Base-by-base conservation (phyloP, 768 basidiomycete genomes). In the Cyclocybe cylindracea region DNA sequence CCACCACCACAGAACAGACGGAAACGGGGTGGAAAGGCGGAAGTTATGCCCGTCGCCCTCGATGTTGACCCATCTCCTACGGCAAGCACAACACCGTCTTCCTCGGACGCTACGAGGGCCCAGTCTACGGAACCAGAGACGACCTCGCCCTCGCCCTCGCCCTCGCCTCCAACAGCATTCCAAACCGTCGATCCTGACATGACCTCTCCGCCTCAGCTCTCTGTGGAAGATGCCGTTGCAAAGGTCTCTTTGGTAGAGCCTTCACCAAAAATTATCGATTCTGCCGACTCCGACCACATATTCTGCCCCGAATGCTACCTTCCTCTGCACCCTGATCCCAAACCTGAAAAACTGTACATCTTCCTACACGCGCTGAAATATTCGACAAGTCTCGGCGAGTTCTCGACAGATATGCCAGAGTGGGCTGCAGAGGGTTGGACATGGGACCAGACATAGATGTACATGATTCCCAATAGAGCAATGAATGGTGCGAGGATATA, bases 281-380 rank as follows among this genome's bases (percentile, higher is more conserved):
- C 67, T 4, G 59, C 70, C 37, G 61, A 73, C 45, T 64, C 65
- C 10, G 75, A 79, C 36, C 74, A 76, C 48, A 61, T 78, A 14
- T 97, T 92, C 70, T 99, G 96, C 66, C 76, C 82, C 1, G 91
- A 93, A 64, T 99, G 96, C 66, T 98, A 90, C 68, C 75, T 97
- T 41, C 97, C 97, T 11, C 71, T 98, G 19, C 86, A 94, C 51
- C 92, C 94, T 9, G 97, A 99, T 69, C 97, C 96, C 2, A 84
- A 83, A 62, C 94, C 95, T 2, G 92, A 94, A 66, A 85, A 85
- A 54, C 74, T 98, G 50, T 98, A 93, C 70, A 98, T 99, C 58
- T 99, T 95, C 71, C 71, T 99, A 63, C 97, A 99, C 62, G 95
- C 97, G 24, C 68, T 90, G 63, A 80, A 81, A 60, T 98, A 94